Percentiles rank a stretch among this genome's conserved stretches.
Conservation (phyloP, 345 rosid genomes). For the Linum trigynum region DNA sequence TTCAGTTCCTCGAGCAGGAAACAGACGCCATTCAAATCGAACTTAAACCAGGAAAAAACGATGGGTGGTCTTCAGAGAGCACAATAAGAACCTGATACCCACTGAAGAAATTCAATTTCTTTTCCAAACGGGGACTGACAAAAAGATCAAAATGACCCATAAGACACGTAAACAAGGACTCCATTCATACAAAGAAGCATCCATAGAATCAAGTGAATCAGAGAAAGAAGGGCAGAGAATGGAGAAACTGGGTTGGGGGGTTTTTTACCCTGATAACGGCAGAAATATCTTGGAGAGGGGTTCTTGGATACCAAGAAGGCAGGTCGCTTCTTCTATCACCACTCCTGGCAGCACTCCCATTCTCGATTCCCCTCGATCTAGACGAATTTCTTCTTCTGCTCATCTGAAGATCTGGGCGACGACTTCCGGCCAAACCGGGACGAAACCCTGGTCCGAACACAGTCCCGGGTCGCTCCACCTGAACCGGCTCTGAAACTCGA, state of each 20-base stretch:
- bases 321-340: constrained; percentile 31
- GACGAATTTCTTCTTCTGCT: not conserved
- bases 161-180: too few relatives aligned
- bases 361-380: constrained; percentile 31
- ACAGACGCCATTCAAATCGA: too few relatives aligned
- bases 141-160: too few relatives aligned
- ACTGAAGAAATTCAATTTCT: too few relatives aligned
- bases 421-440: constrained; percentile 20
- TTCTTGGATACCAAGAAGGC: constrained; percentile 85
- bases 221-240: not conserved
- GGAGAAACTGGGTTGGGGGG: not conserved
- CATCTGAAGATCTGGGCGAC: constrained; percentile 4
- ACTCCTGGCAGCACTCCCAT: constrained; percentile 21
- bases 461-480: constrained; percentile 2
- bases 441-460: constrained; percentile 10
- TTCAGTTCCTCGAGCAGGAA: too few relatives aligned
- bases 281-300: constrained; percentile 69
- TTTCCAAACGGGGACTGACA: too few relatives aligned
- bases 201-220: not conserved
- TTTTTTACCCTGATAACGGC: constrained; percentile 42
- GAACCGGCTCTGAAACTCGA: constrained; percentile 14
- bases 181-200: too few relatives aligned
- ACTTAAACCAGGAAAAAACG: too few relatives aligned
- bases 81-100: too few relatives aligned
- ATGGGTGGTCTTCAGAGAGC: too few relatives aligned